These are phyloP conservation scores for Platanthera guangdongensis DNA, from an alignment of 106 monocot species.

Conservation along the genomic window DNA sequence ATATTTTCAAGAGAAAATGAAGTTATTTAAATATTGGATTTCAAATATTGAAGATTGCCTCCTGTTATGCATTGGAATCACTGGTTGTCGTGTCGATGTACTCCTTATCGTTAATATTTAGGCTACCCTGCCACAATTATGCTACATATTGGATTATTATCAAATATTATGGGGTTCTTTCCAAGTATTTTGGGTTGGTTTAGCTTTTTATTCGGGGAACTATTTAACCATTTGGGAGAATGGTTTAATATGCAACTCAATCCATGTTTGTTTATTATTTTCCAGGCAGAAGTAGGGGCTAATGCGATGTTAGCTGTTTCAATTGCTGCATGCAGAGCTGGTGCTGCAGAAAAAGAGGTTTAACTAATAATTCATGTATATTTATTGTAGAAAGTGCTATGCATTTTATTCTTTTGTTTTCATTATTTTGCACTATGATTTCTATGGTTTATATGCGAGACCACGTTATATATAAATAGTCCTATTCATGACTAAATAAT, in stretches of 20 bases:
- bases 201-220: neutral
- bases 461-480: too few relatives aligned
- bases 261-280: neutral
- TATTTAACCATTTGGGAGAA: neutral
- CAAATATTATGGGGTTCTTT: neutral
- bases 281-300: slow-evolving; percentile 81
- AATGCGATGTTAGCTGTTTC: slow-evolving; percentile 97
- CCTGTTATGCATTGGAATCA: neutral
- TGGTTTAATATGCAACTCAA: neutral
- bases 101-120: neutral
- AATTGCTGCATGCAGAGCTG: slow-evolving; percentile 98
- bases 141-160: too few relatives aligned
- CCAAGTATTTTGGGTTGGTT: neutral
- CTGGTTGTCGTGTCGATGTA: neutral
- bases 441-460: too few relatives aligned
- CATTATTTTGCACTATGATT: neutral
- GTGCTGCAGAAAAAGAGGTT: slow-evolving; percentile 97
- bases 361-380: neutral
- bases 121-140: too few relatives aligned
- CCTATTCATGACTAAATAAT: too few relatives aligned
- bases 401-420: neutral
- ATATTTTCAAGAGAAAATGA: neutral
- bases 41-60: neutral
- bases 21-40: neutral
- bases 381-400: neutral